Conservation (phyloP, 306 rosid genomes). For the Fragaria iinumae region DNA sequence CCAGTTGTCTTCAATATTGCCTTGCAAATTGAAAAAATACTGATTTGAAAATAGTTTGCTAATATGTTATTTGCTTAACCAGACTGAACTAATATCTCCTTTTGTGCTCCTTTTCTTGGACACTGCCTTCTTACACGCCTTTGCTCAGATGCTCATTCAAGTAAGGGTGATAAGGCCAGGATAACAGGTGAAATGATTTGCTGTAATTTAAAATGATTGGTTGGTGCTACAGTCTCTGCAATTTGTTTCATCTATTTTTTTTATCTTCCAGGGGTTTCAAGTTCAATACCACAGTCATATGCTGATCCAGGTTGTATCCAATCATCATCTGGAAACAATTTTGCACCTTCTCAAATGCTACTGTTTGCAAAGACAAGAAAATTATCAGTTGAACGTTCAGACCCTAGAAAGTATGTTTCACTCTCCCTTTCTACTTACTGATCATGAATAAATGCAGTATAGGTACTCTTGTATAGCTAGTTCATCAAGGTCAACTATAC, state of each 20-base stretch:
- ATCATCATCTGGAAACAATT: constrained; percentile 42
- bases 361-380: constrained; percentile 61
- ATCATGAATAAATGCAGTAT: neutral
- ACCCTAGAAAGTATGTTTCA: constrained; percentile 58
- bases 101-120: constrained; percentile 17
- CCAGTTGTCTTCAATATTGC: neutral
- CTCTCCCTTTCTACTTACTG: constrained; percentile 11
- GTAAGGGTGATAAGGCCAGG: constrained; percentile 44
- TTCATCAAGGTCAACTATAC: neutral
- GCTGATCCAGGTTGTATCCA: constrained; percentile 48
- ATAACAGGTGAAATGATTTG: constrained; percentile 40
- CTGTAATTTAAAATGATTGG: constrained; percentile 13
- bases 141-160: constrained; percentile 52
- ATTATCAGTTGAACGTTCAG: constrained; percentile 53
- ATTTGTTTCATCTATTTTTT: constrained; percentile 29
- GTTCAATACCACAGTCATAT: constrained; percentile 39
- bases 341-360: constrained; percentile 52
- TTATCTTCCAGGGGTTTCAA: constrained; percentile 54
- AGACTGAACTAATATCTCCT: constrained; percentile 13
- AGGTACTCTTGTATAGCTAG: neutral
- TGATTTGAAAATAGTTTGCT: constrained; percentile 7
- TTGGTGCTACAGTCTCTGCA: constrained; percentile 29
- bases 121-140: constrained; percentile 33
- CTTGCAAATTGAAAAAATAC: neutral
- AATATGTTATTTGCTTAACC: constrained; percentile 1